Conservation (phyloP, 2,329 filamentous ascomycete genomes). For the Aureobasidium sp. region DNA sequence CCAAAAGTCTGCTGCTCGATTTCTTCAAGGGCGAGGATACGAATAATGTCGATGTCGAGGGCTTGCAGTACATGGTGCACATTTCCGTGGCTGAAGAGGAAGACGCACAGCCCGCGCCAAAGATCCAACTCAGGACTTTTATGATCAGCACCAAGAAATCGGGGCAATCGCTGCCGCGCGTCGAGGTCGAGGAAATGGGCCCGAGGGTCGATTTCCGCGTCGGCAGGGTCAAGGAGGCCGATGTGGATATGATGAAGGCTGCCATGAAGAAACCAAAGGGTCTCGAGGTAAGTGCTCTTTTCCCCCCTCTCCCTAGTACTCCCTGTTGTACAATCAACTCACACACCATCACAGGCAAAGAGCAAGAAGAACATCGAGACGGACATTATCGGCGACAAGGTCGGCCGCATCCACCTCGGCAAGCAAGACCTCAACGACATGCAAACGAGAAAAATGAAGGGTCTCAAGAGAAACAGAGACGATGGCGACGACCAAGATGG, state of each 20-base stretch:
- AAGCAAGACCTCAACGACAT: conserved; percentile 79
- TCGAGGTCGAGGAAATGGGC: conserved; percentile 93
- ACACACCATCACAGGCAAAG: conserved; percentile 38
- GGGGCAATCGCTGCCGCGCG: conserved; percentile 67
- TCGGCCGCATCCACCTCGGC: conserved; percentile 83
- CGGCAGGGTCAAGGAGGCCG: conserved; percentile 70
- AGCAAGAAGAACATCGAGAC: conserved; percentile 96
- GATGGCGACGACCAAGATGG: conserved; percentile 48
- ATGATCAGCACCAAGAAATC: conserved; percentile 78
- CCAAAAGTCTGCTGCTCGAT: conserved; percentile 81
- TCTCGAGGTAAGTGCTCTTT: conserved; percentile 48
- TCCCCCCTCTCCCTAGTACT: neutral
- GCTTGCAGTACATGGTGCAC: conserved; percentile 81
- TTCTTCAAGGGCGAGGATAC: conserved; percentile 79
- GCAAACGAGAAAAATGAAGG: conserved; percentile 99
- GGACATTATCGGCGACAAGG: conserved; percentile 89
- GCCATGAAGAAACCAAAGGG: conserved; percentile 79
- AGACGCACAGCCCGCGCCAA: conserved; percentile 33
- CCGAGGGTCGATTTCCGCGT: conserved; percentile 87
- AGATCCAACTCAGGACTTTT: conserved; percentile 66
- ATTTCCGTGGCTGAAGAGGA: conserved; percentile 59
- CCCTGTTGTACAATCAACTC: neutral
- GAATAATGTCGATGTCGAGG: conserved; percentile 85
- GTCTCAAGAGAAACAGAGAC: conserved; percentile 73
- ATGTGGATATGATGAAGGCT: conserved; percentile 74